Percentiles rank a stretch among this genome's conserved stretches.
Conservation (phyloP, 2,329 filamentous ascomycete genomes). For the Davidsoniella virescens region DNA sequence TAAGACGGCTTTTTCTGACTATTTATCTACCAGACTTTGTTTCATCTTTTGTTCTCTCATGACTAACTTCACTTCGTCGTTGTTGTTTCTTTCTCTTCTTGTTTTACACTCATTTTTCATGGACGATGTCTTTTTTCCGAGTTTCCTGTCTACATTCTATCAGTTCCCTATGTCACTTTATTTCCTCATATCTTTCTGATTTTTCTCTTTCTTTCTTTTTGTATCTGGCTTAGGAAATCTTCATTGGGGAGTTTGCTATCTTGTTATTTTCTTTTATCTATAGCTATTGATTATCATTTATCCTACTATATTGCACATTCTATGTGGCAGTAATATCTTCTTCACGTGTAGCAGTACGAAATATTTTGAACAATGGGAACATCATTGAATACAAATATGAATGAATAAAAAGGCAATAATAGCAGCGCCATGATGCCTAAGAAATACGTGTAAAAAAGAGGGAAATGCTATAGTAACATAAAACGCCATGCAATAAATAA, state of each 20-base stretch:
- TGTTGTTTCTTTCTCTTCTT: not conserved
- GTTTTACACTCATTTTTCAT: not conserved
- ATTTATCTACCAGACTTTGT: not conserved
- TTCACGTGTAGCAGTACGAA: too few relatives aligned
- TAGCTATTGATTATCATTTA: too few relatives aligned
- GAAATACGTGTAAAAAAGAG: not conserved
- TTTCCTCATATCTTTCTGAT: not conserved
- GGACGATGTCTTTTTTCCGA: not conserved
- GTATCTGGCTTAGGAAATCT: too few relatives aligned
- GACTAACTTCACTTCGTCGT: not conserved
- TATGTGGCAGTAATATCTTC: too few relatives aligned
- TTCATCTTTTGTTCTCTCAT: too few relatives aligned
- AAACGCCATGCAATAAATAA: slow-evolving; percentile 2
- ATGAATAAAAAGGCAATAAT: not conserved
- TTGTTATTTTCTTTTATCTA: too few relatives aligned
- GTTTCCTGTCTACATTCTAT: not conserved
- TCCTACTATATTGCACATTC: too few relatives aligned
- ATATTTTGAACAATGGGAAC: not conserved
- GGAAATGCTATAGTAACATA: not conserved
- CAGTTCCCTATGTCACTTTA: too few relatives aligned
- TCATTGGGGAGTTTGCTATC: too few relatives aligned
- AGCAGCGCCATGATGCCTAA: not conserved
- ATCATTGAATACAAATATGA: not conserved
- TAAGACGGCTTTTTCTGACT: not conserved
- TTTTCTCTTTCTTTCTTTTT: not conserved